These are phyloP conservation scores for Suhomyces sp. DNA, from an alignment of 805 yeast genomes.

Conservation along the genomic window DNA sequence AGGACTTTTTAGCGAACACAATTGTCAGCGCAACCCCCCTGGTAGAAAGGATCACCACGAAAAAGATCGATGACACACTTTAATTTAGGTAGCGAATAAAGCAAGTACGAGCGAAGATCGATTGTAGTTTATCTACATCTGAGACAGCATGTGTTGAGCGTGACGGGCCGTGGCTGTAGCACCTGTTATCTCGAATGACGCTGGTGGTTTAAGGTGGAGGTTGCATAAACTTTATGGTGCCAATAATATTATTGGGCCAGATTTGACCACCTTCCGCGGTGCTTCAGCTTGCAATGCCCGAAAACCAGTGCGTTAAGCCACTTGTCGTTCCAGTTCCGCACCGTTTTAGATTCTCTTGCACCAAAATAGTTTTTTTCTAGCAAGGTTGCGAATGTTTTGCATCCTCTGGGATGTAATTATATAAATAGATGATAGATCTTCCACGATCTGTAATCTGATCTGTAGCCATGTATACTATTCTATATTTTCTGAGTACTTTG, in stretches of 20 bases:
- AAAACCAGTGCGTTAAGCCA: neutral
- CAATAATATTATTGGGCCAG: neutral
- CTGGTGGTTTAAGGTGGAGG: neutral
- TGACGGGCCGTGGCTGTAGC: neutral
- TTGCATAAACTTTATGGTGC: neutral
- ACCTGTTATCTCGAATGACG: neutral
- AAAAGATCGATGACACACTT: neutral
- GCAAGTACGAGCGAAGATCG: neutral
- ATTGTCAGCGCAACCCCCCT: neutral
- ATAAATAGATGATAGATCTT: neutral
- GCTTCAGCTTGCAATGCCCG: neutral
- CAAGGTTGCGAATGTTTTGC: neutral
- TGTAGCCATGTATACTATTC: neutral
- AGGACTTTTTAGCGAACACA: neutral
- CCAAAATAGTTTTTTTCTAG: neutral
- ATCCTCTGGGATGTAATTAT: neutral
- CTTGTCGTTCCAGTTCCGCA: neutral
- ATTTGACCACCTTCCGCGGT: neutral
- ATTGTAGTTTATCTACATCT: neutral
- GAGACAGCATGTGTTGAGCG: neutral
- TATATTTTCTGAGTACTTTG: neutral
- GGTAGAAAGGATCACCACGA: neutral
- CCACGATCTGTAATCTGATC: neutral
- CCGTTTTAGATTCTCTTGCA: neutral
- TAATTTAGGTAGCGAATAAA: neutral